These are phyloP conservation scores for Talaromyces amestolkiae DNA, from an alignment of 2,329 filamentous ascomycete genomes.

Conservation along the genomic window DNA sequence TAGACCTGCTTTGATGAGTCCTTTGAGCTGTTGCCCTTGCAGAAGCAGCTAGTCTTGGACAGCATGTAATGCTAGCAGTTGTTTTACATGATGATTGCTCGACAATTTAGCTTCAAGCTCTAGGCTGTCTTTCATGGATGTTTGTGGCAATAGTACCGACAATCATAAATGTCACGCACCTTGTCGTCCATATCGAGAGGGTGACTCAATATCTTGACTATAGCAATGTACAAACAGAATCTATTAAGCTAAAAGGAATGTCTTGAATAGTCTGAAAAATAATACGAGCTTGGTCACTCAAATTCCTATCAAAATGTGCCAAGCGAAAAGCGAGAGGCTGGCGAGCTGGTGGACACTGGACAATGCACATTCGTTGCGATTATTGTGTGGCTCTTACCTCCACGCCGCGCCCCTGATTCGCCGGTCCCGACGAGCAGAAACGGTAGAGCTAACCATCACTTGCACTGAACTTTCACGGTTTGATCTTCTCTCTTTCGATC, in stretches of 20 bases:
- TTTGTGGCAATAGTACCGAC: not conserved
- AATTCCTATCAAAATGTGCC: not conserved
- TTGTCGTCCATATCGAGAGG: not conserved
- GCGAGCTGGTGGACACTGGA: conserved; percentile 3
- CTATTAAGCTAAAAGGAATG: not conserved
- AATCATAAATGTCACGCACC: not conserved
- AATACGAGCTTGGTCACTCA: not conserved
- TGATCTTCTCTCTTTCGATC: conserved; percentile 19
- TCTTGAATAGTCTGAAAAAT: not conserved
- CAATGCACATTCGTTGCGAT: conserved; percentile 10
- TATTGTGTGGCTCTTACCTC: conserved; percentile 15
- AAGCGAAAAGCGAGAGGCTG: conserved; percentile 16
- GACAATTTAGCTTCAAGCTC: not conserved
- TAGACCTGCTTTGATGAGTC: not conserved
- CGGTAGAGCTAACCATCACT: conserved; percentile 9
- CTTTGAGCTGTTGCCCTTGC: not conserved
- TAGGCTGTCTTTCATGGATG: not conserved
- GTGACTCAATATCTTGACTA: not conserved
- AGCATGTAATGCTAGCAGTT: not conserved
- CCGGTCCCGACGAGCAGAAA: not conserved
- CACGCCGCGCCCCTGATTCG: conserved; percentile 13
- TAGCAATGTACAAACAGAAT: not conserved
- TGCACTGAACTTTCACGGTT: conserved; percentile 11
- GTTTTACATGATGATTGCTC: not conserved
- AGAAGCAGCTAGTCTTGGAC: not conserved